Base-by-base conservation (phyloP, 805 yeast genomes). In the Ogataea paraovalis region DNA sequence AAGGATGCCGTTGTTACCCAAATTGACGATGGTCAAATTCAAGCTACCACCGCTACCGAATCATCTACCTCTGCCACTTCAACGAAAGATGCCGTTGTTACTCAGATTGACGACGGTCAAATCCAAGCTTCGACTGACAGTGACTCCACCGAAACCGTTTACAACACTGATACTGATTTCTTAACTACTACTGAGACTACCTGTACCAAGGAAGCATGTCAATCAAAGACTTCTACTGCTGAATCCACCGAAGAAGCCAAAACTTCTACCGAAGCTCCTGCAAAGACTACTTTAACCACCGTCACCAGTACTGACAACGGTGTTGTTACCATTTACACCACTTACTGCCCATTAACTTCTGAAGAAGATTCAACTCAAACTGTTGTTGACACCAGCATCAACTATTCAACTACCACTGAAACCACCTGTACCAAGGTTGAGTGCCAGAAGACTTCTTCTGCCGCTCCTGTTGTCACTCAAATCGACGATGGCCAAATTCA, bases 1-100 rank as follows among this genome's bases (percentile, higher is more conserved):
- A 20, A 44, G 7, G 23, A 48, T 20, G 39, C 49, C 22, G 41
- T 56, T 19, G 56, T 51, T 46, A 41, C 49, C 18, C 53, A 55
- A 47, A 51, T 51, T 38, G 54, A 45, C 32, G 57, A 55, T 39
- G 57, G 59, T 41, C 58, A 55, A 44, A 50, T 53, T 46, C 58
- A 53, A 48, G 58, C 50, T 36, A 44, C 23, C 16, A 30, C 33
- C 18, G n/a, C 40, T 7, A 36, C 48, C 39, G 45, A 16, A 14
- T 23, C 33, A 14, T 16, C 40, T 12, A 36, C 48, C 14, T 18
- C 41, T 19, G 32, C 52, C n/a, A 19, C 56, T 28, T 14, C 47
- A 4, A 39, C n/a, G 8, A 41, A 12, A 10, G 41, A 23, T 32
- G 28, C 28, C n/a, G n/a, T n/a, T n/a, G n/a, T n/a, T n/a, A n/a